Evolutionary conservation across 768 basidiomycete genomes (phyloP), one percentile per base, ranked within the genome.

Genomic region (Lenzites betulinus): DNA sequence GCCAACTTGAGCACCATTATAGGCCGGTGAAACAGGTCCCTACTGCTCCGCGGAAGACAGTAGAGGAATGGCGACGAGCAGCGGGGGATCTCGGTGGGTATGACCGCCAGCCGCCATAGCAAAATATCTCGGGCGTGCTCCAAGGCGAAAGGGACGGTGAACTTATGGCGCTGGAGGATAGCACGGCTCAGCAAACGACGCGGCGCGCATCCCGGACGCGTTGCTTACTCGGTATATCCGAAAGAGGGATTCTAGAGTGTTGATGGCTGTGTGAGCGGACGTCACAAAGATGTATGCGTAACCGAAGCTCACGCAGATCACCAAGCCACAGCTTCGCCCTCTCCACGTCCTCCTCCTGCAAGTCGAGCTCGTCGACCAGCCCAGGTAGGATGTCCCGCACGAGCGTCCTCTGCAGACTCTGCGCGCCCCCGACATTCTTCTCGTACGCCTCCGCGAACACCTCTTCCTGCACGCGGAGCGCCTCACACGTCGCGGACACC

Each of bases 21-120:
- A 3, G 90, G 90, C 36, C 86, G 81, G 39, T 85, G 83, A 59
- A 87, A 80, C 11, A 84, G 83, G 71, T 91, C 90, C 39, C 73
- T 74, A 56, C 79, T 75, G 28, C 74, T 70, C 44, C 73, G 66
- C 6, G 89, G 88, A 52, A 90, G 80, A 66, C 83, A 86, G 47
- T 76, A 78, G 38, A 89, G 66, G 56, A 67, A 62, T 20, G 68
- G 56, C 64, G 64, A 57, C 67, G 65, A 30, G 76, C 78, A 76
- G 75, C 74, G 60, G 82, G 70, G 58, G 77, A 77, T 44, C 26
- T n/a, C 67, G 22, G 66, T 51, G 54, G 43, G 62, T 42, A 73
- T 26, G 22, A 66, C 79, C 73, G 86, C 82, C 67, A 88, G 70
- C 22, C 88, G 83, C 87, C 87, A 88, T 52, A 81, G 67, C 18